These are phyloP conservation scores for Quercus ilex DNA, from an alignment of 306 rosid species.

Conservation along the genomic window DNA sequence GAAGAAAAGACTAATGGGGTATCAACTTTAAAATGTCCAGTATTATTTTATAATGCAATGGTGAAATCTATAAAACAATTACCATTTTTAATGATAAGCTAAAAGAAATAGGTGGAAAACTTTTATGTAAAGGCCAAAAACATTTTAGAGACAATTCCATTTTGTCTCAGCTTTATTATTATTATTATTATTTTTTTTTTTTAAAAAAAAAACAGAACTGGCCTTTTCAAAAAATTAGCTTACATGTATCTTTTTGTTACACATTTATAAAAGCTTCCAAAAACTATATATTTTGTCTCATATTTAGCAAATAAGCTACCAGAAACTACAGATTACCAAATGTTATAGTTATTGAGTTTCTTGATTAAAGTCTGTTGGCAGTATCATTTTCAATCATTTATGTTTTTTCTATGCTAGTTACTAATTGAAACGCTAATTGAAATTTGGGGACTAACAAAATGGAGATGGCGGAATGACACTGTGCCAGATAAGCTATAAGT, in stretches of 20 bases:
- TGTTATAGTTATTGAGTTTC: background rate
- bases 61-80: background rate
- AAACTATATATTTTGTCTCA: too few species aligned
- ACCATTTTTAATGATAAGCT: background rate
- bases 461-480: background rate
- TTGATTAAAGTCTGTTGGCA: background rate
- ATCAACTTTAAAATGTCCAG: slow-evolving; percentile 1
- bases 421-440: background rate
- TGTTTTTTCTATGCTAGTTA: background rate
- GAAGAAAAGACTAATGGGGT: slow-evolving; percentile 12
- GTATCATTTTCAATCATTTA: background rate
- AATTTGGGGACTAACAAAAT: background rate
- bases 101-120: background rate
- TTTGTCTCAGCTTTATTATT: background rate
- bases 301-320: too few species aligned
- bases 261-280: too few species aligned
- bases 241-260: too few species aligned
- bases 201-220: too few species aligned
- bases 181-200: too few species aligned
- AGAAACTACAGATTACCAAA: too few species aligned
- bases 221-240: too few species aligned
- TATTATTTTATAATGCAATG: background rate
- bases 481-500: background rate
- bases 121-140: background rate
- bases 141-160: background rate